Conservation (phyloP, 2,329 filamentous ascomycete genomes). For the Aspergillus alliaceus region DNA sequence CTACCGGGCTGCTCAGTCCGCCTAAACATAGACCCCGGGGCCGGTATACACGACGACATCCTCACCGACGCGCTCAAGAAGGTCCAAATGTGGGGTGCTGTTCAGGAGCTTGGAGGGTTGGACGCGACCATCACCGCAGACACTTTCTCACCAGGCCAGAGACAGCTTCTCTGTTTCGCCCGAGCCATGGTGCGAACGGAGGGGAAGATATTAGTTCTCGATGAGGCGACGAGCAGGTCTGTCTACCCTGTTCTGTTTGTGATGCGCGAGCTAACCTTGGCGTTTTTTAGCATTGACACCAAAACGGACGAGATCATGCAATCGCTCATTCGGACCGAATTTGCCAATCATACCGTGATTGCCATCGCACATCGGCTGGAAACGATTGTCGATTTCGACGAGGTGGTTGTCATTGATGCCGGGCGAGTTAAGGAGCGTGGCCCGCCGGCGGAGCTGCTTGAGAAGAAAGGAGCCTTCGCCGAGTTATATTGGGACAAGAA, state of each 20-base stretch:
- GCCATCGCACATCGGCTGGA: conserved; percentile 3
- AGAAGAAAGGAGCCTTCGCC: neutral
- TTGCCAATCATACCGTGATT: conserved; percentile 1
- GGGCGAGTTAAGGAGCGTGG: neutral
- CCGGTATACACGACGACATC: neutral
- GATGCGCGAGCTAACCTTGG: conserved; percentile 11
- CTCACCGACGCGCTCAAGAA: neutral
- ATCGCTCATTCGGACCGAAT: conserved; percentile 6
- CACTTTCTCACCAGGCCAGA: neutral
- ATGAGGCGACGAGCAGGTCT: neutral
- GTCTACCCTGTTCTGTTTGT: neutral
- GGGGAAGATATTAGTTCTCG: neutral
- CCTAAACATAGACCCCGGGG: neutral
- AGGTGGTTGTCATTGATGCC: neutral
- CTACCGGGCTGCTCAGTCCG: neutral
- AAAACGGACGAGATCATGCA: conserved; percentile 3
- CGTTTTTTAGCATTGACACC: conserved; percentile 3
- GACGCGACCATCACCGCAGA: neutral
- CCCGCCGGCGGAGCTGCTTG: neutral
- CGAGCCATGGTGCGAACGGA: neutral
- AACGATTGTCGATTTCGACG: neutral
- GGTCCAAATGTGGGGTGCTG: neutral
- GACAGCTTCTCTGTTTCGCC: neutral
- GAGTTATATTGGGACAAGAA: neutral
- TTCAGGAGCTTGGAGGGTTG: neutral